Percentiles rank a stretch among this genome's conserved stretches.
Evolutionary conservation across 1,284 basidiomycete genomes (phyloP).

Genomic region (Meripilus lineatus): DNA sequence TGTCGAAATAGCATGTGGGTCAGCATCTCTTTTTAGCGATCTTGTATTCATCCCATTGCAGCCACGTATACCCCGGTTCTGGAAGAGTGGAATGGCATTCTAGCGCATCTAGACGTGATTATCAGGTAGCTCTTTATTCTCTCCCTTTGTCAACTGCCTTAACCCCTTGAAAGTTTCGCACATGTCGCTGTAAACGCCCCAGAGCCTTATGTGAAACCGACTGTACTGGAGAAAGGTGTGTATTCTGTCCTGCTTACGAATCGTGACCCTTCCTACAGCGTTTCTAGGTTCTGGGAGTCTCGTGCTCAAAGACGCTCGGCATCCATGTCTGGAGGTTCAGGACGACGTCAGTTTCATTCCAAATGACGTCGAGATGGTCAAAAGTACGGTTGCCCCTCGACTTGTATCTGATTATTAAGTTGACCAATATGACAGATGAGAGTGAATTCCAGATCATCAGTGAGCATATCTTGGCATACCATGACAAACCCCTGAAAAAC

Average conservation of each 20-base stretch:
- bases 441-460: constrained; percentile 90
- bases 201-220: constrained; percentile 84
- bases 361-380: constrained; percentile 90
- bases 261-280: constrained; percentile 1
- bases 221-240: constrained; percentile 65
- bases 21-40: background rate
- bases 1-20: constrained; percentile 84
- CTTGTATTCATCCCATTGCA: constrained; percentile 27
- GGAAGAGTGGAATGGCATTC: constrained; percentile 81
- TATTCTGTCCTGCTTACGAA: background rate
- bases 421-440: constrained; percentile 37
- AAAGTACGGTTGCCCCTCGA: constrained; percentile 41
- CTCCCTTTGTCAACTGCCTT: background rate
- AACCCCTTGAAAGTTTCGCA: constrained; percentile 65
- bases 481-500: background rate
- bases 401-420: background rate
- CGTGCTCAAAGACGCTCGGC: constrained; percentile 78
- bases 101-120: constrained; percentile 92
- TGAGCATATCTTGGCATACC: constrained; percentile 24
- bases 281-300: constrained; percentile 70
- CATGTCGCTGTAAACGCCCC: constrained; percentile 88
- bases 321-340: constrained; percentile 96
- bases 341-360: constrained; percentile 95
- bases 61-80: constrained; percentile 90
- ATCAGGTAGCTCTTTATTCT: constrained; percentile 55